phyloP scores from a whole-genome alignment of 2,329 filamentous ascomycete species.

The Lachnum nothofagi region DNA sequence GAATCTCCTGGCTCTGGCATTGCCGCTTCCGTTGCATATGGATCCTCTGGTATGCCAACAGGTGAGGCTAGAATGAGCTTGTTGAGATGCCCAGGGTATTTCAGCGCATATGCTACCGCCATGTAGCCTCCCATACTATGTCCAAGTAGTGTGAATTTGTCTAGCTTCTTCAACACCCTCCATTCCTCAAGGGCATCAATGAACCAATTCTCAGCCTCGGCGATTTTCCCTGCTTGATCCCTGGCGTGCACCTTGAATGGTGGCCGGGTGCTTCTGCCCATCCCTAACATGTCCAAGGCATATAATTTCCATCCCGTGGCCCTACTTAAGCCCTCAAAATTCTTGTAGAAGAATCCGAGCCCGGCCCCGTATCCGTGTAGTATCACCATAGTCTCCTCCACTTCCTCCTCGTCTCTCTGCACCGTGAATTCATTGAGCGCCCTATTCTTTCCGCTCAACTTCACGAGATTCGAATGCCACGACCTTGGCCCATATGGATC shows the following conservation, averaged over 20 bases:
- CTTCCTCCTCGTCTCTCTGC: conserved; percentile 71
- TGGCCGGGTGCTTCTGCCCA: conserved; percentile 83
- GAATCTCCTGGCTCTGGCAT: conserved; percentile 74
- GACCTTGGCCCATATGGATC: conserved; percentile 81
- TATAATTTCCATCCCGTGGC: conserved; percentile 81
- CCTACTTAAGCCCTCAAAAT: conserved; percentile 83
- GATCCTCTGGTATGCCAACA: conserved; percentile 90
- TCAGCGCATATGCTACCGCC: conserved; percentile 88
- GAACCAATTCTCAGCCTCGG: conserved; percentile 92
- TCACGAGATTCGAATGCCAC: conserved; percentile 82
- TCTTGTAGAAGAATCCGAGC: conserved; percentile 96
- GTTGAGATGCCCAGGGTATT: conserved; percentile 90
- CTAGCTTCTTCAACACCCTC: conserved; percentile 81
- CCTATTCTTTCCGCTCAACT: conserved; percentile 77
- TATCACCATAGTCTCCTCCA: conserved; percentile 87
- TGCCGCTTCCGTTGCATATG: conserved; percentile 74
- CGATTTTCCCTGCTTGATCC: conserved; percentile 71
- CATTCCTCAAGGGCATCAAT: conserved; percentile 95
- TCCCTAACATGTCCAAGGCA: conserved; percentile 89
- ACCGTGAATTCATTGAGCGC: conserved; percentile 90
- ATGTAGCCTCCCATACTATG: conserved; percentile 95
- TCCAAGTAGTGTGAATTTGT: conserved; percentile 87
- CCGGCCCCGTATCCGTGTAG: conserved; percentile 95
- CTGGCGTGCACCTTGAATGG: conserved; percentile 81
- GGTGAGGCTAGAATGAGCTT: conserved; percentile 94